Conservation (phyloP, 2,329 filamentous ascomycete species). For the Blumeria graminis region DNA sequence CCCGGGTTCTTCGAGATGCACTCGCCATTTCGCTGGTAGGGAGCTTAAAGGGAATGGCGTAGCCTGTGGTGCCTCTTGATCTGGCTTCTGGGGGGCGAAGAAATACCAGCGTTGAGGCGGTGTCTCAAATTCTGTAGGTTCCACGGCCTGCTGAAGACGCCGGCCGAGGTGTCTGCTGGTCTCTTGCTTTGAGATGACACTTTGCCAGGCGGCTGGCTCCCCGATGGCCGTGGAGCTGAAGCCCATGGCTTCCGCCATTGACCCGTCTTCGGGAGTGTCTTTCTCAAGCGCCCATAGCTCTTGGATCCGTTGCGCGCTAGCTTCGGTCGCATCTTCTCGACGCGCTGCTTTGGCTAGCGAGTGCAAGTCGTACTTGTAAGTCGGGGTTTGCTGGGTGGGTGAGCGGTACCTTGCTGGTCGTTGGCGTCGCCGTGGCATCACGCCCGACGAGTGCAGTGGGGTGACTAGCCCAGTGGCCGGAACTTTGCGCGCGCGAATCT, state of each 20-base stretch:
- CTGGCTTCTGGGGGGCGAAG: conserved; percentile 18
- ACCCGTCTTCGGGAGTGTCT: conserved; percentile 9
- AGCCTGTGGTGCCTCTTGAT: conserved; percentile 4
- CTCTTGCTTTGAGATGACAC: conserved; percentile 17
- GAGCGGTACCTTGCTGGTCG: conserved; percentile 14
- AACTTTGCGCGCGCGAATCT: conserved; percentile 20
- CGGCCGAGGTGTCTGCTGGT: conserved; percentile 15
- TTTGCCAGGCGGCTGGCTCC: neutral
- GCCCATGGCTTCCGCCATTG: conserved; percentile 2
- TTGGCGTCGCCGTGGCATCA: conserved; percentile 4
- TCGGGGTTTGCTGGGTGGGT: conserved; percentile 25
- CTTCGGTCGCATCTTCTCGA: conserved; percentile 33
- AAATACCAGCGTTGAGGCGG: conserved; percentile 31
- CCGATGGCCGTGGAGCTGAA: neutral
- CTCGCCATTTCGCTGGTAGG: conserved; percentile 8
- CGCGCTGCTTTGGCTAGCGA: conserved; percentile 33
- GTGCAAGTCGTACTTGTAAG: conserved; percentile 39
- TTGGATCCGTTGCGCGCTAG: conserved; percentile 22
- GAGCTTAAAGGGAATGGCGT: conserved; percentile 10
- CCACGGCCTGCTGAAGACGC: conserved; percentile 27
- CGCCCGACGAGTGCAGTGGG: conserved; percentile 3
- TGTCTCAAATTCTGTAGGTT: conserved; percentile 33
- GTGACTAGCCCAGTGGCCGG: neutral
- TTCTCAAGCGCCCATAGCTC: conserved; percentile 8
- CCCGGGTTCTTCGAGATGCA: conserved; percentile 20